Evolutionary conservation across 805 yeast genomes (phyloP).

Genomic region (Yamadazyma takamatsuzukensis): DNA sequence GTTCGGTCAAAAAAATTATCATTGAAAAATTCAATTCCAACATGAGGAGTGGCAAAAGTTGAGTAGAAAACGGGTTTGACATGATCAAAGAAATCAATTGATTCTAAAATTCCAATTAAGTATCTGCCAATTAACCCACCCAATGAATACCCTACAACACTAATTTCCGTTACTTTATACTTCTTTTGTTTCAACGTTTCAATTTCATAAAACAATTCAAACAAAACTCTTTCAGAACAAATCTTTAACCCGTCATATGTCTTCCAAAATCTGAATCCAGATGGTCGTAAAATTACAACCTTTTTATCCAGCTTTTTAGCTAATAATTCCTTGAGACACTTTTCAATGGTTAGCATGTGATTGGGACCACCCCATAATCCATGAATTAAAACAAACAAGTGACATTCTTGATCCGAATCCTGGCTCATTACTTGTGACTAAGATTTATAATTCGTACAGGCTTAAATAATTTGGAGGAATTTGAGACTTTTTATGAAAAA

Average conservation of each 20-base stretch:
- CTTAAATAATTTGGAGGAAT: no score
- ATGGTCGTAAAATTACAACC: constrained; percentile 34
- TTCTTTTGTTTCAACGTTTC: constrained; percentile 31
- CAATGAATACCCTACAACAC: constrained; percentile 82
- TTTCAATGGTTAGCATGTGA: constrained; percentile 37
- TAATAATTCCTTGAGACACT: constrained; percentile 23
- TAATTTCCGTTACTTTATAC: constrained; percentile 54
- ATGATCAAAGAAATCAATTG: constrained; percentile 30
- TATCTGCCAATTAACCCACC: constrained; percentile 86
- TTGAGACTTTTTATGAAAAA: no score
- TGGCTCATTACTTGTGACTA: constrained; percentile 1
- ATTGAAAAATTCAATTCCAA: constrained; percentile 37
- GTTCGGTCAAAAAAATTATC: constrained; percentile 26
- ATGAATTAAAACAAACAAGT: constrained; percentile 38
- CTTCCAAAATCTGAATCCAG: constrained; percentile 41
- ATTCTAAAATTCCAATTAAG: constrained; percentile 57
- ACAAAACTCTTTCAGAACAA: constrained; percentile 31
- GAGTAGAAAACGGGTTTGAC: constrained; percentile 36
- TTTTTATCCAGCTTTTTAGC: constrained; percentile 20
- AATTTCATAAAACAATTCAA: constrained; percentile 38
- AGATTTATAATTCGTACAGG: not conserved
- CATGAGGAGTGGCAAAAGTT: constrained; percentile 45
- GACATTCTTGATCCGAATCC: constrained; percentile 16
- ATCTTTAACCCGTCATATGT: constrained; percentile 40
- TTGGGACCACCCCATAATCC: constrained; percentile 45